phyloP scores from a whole-genome alignment of 2,329 filamentous ascomycete genomes.

The Hypoxylon rubiginosum region DNA sequence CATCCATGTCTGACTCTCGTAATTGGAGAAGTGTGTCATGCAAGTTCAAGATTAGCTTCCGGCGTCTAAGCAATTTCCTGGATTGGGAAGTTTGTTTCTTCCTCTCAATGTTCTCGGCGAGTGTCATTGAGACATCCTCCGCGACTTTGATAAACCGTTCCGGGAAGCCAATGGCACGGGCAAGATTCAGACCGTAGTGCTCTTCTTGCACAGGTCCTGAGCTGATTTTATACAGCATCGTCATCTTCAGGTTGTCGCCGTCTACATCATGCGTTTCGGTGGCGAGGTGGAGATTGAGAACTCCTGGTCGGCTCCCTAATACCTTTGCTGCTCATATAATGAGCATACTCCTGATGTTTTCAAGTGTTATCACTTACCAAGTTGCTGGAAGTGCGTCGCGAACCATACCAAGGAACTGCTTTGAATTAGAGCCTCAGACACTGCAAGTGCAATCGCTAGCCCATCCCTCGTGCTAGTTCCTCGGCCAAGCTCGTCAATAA shows the following conservation, averaged over 20 bases:
- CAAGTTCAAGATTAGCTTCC: slow-evolving; percentile 80
- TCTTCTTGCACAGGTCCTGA: slow-evolving; percentile 77
- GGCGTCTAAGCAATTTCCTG: slow-evolving; percentile 70
- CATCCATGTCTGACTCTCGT: slow-evolving; percentile 73
- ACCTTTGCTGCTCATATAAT: slow-evolving; percentile 68
- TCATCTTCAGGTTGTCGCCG: slow-evolving; percentile 72
- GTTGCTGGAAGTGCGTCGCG: slow-evolving; percentile 89
- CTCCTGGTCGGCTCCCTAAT: slow-evolving; percentile 79
- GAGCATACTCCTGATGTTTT: neutral
- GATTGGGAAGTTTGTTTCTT: slow-evolving; percentile 71
- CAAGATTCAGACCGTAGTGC: slow-evolving; percentile 88
- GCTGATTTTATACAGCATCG: slow-evolving; percentile 88
- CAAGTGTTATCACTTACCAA: slow-evolving; percentile 61
- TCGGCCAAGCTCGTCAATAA: slow-evolving; percentile 92
- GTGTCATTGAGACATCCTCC: slow-evolving; percentile 71
- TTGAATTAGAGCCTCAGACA: slow-evolving; percentile 88
- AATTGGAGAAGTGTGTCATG: slow-evolving; percentile 80
- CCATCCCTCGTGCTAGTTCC: slow-evolving; percentile 93
- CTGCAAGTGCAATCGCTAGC: slow-evolving; percentile 87
- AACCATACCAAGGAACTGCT: slow-evolving; percentile 89
- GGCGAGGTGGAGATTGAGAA: slow-evolving; percentile 84
- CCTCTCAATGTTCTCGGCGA: slow-evolving; percentile 70
- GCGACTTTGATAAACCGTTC: slow-evolving; percentile 75
- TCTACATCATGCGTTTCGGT: slow-evolving; percentile 71
- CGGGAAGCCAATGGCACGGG: slow-evolving; percentile 81